Conservation (phyloP, 805 yeast species). For the Metschnikowia proteae region DNA sequence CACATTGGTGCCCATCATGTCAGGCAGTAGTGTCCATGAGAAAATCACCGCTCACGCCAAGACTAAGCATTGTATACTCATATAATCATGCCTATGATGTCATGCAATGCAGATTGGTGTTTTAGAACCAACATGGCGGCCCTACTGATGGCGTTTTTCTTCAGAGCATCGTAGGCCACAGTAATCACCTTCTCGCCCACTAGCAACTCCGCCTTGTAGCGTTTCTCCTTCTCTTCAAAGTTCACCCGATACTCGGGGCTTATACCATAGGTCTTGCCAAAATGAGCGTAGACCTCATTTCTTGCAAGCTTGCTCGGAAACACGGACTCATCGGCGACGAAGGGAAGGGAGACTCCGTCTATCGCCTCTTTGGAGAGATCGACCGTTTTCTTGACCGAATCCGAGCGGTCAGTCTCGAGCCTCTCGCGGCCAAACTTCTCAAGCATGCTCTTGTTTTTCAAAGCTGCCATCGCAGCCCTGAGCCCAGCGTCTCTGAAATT, state of each 20-base stretch:
- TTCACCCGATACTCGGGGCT: conserved; percentile 33
- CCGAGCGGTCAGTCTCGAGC: conserved; percentile 24
- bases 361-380: background rate
- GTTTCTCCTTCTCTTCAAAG: conserved; percentile 20
- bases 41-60: background rate
- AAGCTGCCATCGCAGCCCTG: conserved; percentile 80
- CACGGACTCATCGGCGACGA: conserved; percentile 26
- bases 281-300: conserved; percentile 37
- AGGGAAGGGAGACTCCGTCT: conserved; percentile 20
- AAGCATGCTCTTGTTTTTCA: conserved; percentile 52
- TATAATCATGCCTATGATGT: conserved; percentile 11
- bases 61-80: background rate
- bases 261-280: conserved; percentile 33
- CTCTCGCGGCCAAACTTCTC: conserved; percentile 62
- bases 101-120: conserved; percentile 18
- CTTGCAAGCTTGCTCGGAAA: conserved; percentile 32
- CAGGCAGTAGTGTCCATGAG: background rate
- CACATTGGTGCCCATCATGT: background rate
- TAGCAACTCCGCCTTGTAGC: conserved; percentile 27
- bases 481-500: conserved; percentile 74
- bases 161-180: conserved; percentile 31
- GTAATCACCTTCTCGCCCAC: conserved; percentile 30
- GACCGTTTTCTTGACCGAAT: conserved; percentile 9
- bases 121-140: conserved; percentile 39
- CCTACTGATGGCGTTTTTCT: conserved; percentile 39